Percentiles rank a stretch among this genome's conserved stretches.
phyloP scores from a whole-genome alignment of 768 basidiomycete species.

The Kwoniella sp. region DNA sequence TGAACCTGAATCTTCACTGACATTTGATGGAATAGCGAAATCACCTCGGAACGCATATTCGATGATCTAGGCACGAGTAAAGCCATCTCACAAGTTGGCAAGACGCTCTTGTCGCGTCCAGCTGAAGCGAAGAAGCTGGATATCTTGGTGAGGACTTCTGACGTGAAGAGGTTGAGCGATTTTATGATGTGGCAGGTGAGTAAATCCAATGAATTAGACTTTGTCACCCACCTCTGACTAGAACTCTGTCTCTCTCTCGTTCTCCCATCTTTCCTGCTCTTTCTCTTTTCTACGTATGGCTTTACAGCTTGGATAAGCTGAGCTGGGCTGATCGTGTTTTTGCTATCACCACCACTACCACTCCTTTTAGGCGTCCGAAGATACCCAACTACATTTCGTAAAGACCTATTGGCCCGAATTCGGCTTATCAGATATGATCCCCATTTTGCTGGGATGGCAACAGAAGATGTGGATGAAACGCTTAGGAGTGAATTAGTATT shows the following conservation, averaged over 20 bases:
- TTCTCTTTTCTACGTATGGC: no score
- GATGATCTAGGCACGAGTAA: constrained; percentile 25
- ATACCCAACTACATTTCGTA: constrained; percentile 85
- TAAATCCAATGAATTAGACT: no score
- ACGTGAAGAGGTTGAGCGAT: constrained; percentile 83
- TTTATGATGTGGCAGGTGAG: constrained; percentile 94
- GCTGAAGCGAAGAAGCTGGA: constrained; percentile 61
- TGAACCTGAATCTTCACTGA: no score
- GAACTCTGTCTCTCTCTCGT: no score
- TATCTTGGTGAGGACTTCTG: constrained; percentile 85
- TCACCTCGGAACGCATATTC: constrained; percentile 33
- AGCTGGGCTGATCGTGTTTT: neutral
- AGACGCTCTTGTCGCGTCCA: constrained; percentile 3
- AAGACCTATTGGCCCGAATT: constrained; percentile 91
- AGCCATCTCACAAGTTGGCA: constrained; percentile 7
- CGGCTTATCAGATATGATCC: constrained; percentile 79
- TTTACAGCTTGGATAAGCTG: neutral
- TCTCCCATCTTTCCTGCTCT: no score
- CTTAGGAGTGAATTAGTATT: constrained; percentile 28
- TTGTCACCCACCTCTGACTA: no score
- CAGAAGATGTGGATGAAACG: constrained; percentile 65
- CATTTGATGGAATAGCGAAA: no score
- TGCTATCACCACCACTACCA: no score
- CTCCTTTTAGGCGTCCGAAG: constrained; percentile 67
- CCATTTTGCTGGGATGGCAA: constrained; percentile 86